Conservation (phyloP, 2,329 filamentous ascomycete genomes). For the Mycocentrospora acerina region DNA sequence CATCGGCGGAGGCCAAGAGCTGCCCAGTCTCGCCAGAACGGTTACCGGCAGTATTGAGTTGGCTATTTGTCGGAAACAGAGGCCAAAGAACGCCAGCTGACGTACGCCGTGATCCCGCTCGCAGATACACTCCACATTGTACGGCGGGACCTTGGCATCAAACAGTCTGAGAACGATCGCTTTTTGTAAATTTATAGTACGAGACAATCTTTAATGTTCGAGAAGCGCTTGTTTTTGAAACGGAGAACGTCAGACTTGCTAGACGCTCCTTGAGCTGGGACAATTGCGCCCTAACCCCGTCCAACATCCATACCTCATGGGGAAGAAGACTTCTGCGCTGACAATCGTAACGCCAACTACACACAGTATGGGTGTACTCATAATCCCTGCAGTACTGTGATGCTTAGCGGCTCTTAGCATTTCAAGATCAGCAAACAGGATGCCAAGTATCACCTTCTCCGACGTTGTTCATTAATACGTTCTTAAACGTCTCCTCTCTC, state of each 20-base stretch:
- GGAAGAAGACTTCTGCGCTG: too few species aligned
- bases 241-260: too few species aligned
- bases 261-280: too few species aligned
- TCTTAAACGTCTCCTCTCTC: too few species aligned
- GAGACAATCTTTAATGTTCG: too few species aligned
- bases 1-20: conserved; percentile 24
- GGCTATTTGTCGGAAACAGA: conserved; percentile 19
- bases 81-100: conserved; percentile 13
- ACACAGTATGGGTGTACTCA: conserved; percentile 8
- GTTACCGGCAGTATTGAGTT: conserved; percentile 21
- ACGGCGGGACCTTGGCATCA: conserved; percentile 28
- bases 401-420: conserved; percentile 16
- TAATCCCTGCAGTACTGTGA: conserved; percentile 10
- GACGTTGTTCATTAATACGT: conserved; percentile 5
- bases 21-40: conserved; percentile 28
- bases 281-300: too few species aligned
- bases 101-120: conserved; percentile 29
- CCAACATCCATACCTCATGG: too few species aligned
- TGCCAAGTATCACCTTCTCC: conserved; percentile 17
- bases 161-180: too few species aligned
- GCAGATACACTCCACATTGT: conserved; percentile 14
- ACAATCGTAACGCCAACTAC: conserved; percentile 8
- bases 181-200: too few species aligned
- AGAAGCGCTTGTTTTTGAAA: too few species aligned
- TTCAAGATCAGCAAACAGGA: conserved; percentile 12